Evolutionary conservation across 768 basidiomycete species (phyloP), one percentile per base, ranked within the genome.

Genomic region (Russula virescens): DNA sequence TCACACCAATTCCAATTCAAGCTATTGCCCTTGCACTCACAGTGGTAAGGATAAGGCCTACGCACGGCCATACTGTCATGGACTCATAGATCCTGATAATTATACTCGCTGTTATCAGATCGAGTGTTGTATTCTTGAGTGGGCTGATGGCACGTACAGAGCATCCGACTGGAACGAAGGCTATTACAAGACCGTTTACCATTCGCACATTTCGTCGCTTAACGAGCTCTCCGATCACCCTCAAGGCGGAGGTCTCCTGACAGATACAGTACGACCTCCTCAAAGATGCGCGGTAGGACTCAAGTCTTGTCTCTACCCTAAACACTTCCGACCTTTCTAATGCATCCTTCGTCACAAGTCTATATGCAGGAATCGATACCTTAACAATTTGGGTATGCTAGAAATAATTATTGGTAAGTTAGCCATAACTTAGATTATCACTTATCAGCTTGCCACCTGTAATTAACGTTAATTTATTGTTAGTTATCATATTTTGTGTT

Each of bases 51-150:
- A 18, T 55, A 26, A 10, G 4, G 21, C 28, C 11, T 5, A 53
- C 25, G 14, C 6, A 19, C 14, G n/a, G n/a, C n/a, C n/a, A n/a
- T 42, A 26, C 25, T 8, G 18, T 34, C 16, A 13, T 21, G 43
- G 28, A 42, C 28, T n/a, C n/a, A n/a, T n/a, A n/a, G n/a, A n/a
- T n/a, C 4, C 43, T 45, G 55, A 55, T n/a, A n/a, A n/a, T n/a
- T n/a, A n/a, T n/a, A n/a, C n/a, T 11, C 19, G 18, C 2, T 45
- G 10, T 31, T 25, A 23, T n/a, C 26, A 55, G 60, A 47, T 61
- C 14, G 45, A 61, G 31, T 55, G 60, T 26, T 61, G 60, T 19
- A 47, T 61, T 25, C 25, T 55, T 11, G 60, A 61, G 45, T 61
- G 60, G 60, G 25, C 19, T 26, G 38, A 46, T 23, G 60, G 60